These are phyloP conservation scores for Vigna unguiculata DNA, from an alignment of 306 rosid genomes.

Conservation along the genomic window DNA sequence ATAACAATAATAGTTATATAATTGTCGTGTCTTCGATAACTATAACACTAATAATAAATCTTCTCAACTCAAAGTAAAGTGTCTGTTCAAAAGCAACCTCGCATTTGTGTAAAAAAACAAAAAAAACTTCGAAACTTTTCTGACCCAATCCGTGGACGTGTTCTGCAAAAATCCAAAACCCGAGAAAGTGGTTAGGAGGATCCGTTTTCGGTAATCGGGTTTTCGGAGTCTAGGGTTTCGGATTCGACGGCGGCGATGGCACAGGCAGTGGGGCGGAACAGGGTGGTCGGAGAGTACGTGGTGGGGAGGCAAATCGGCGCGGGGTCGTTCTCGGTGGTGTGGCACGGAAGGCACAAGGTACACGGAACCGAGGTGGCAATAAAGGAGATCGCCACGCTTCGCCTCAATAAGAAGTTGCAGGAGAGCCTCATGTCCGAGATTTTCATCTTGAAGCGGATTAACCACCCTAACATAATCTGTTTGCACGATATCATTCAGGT, in stretches of 20 bases:
- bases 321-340: conserved; percentile 97
- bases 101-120: not conserved
- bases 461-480: conserved; percentile 89
- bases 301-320: conserved; percentile 88
- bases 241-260: conserved; percentile 70
- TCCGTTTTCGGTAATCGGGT: not conserved
- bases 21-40: not conserved
- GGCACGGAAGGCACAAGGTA: conserved; percentile 89
- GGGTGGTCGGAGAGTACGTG: conserved; percentile 81
- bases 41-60: not conserved
- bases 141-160: not conserved
- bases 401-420: conserved; percentile 88
- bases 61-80: not conserved
- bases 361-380: conserved; percentile 98
- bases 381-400: conserved; percentile 82
- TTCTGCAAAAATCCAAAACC: not conserved
- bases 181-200: not conserved
- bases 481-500: conserved; percentile 93
- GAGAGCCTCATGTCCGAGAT: conserved; percentile 96
- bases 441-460: conserved; percentile 76
- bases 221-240: conserved; percentile 22
- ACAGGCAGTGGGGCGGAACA: conserved; percentile 62
- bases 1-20: too few relatives aligned
- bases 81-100: not conserved
- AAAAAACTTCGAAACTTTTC: not conserved